phyloP scores from a whole-genome alignment of 2,329 filamentous ascomycete species.

The Aspergillus transmontanensis region DNA sequence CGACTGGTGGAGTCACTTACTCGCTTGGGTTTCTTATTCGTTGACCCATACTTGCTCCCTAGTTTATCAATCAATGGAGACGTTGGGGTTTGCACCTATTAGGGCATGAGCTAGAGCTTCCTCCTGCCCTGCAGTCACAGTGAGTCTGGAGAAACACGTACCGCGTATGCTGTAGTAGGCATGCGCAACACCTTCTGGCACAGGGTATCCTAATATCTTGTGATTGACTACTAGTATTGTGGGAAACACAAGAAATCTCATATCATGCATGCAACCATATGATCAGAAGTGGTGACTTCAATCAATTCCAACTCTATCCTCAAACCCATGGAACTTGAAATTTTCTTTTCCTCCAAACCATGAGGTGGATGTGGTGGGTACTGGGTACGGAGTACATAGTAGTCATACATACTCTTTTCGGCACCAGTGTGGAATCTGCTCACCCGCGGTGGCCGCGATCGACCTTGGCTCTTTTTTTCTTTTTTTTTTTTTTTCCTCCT shows the following conservation, averaged over 20 bases:
- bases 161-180: background rate
- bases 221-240: background rate
- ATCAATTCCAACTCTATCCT: background rate
- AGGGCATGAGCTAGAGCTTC: background rate
- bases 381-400: background rate
- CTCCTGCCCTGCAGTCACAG: background rate
- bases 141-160: background rate
- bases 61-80: slow-evolving; percentile 24
- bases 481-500: background rate
- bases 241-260: background rate
- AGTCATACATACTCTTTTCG: background rate
- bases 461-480: background rate
- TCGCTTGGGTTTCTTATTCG: slow-evolving; percentile 11
- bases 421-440: slow-evolving; percentile 1
- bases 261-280: background rate
- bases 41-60: slow-evolving; percentile 7
- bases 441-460: slow-evolving; percentile 4
- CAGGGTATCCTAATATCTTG: background rate
- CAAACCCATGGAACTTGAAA: background rate
- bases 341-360: slow-evolving; percentile 4
- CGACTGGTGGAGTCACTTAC: slow-evolving; percentile 8
- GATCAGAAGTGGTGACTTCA: background rate
- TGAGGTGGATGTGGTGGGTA: background rate
- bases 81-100: slow-evolving; percentile 2
- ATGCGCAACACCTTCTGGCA: background rate